Conservation (phyloP, 768 basidiomycete genomes). For the Boletales sp. region DNA sequence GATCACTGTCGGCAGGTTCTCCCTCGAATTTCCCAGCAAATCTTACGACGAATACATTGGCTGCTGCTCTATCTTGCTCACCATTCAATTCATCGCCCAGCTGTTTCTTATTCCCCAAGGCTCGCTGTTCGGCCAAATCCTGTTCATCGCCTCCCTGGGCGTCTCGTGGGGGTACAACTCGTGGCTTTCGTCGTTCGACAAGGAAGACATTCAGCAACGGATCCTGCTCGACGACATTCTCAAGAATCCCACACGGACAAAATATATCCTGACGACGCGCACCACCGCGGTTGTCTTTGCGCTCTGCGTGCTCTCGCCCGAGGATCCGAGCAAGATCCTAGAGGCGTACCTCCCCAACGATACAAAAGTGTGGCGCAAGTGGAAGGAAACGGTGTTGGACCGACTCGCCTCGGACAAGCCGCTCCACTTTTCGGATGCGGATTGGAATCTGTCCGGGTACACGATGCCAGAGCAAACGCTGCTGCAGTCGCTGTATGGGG, state of each 20-base stretch:
- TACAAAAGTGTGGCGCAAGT: slow-evolving; percentile 28
- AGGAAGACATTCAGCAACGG: slow-evolving; percentile 24
- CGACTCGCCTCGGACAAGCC: slow-evolving; percentile 17
- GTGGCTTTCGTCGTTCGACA: slow-evolving; percentile 37
- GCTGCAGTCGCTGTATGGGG: slow-evolving; percentile 21
- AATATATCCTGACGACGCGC: slow-evolving; percentile 24
- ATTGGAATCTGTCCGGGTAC: slow-evolving; percentile 22
- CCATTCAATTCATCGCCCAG: slow-evolving; percentile 33
- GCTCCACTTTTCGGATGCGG: slow-evolving; percentile 17
- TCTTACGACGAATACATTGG: slow-evolving; percentile 27
- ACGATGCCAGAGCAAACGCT: slow-evolving; percentile 14
- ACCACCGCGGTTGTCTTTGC: slow-evolving; percentile 24
- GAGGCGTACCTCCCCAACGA: slow-evolving; percentile 27
- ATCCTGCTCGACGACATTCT: slow-evolving; percentile 25
- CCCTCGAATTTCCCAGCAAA: slow-evolving; percentile 23
- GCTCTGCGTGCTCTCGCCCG: slow-evolving; percentile 20
- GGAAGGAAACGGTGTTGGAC: slow-evolving; percentile 18
- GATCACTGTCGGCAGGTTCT: slow-evolving; percentile 31
- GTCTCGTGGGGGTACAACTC: slow-evolving; percentile 36
- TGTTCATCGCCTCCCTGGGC: slow-evolving; percentile 32
- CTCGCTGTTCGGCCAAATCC: slow-evolving; percentile 32
- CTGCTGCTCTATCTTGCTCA: slow-evolving; percentile 30
- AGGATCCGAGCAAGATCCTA: slow-evolving; percentile 18
- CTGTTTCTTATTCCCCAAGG: slow-evolving; percentile 33
- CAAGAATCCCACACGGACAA: slow-evolving; percentile 18